Percentiles rank a stretch among this genome's conserved stretches.
Evolutionary conservation across 352 stramenopile genomes (phyloP).

Genomic region (Peronosclerospora sorghi): DNA sequence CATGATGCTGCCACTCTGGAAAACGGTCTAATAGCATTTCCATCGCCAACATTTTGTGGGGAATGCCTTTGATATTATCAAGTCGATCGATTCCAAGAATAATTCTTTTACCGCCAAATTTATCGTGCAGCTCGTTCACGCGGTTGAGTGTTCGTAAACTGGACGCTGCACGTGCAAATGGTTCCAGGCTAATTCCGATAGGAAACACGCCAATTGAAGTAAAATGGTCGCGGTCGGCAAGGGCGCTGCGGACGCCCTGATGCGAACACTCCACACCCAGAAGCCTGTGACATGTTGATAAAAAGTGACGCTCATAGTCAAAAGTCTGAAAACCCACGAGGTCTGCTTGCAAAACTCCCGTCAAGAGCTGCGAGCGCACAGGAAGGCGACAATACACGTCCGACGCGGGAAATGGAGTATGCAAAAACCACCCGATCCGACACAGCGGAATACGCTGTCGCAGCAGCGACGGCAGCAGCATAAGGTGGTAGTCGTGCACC

Average conservation of each 20-base stretch:
- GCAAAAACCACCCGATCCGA: constrained; percentile 82
- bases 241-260: constrained; percentile 62
- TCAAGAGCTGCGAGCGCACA: constrained; percentile 62
- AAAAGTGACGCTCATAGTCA: constrained; percentile 82
- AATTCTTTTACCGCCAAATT: constrained; percentile 74
- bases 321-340: constrained; percentile 85
- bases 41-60: constrained; percentile 82
- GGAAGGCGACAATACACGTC: constrained; percentile 81
- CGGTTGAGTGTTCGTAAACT: constrained; percentile 45
- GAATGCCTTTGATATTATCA: constrained; percentile 86
- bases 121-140: constrained; percentile 60
- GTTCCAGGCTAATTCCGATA: constrained; percentile 79
- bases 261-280: constrained; percentile 59
- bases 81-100: constrained; percentile 79
- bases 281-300: constrained; percentile 73
- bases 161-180: constrained; percentile 55
- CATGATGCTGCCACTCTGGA: constrained; percentile 90
- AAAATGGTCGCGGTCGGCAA: constrained; percentile 68
- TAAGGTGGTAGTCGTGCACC: constrained; percentile 87
- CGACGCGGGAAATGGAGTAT: constrained; percentile 81
- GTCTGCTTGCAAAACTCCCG: constrained; percentile 73
- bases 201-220: constrained; percentile 83
- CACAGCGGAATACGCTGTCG: constrained; percentile 58
- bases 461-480: constrained; percentile 79
- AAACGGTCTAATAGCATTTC: constrained; percentile 76